These are phyloP conservation scores for Pseudopyrenochaeta lycopersici DNA, from an alignment of 2,329 filamentous ascomycete species.

Conservation along the genomic window DNA sequence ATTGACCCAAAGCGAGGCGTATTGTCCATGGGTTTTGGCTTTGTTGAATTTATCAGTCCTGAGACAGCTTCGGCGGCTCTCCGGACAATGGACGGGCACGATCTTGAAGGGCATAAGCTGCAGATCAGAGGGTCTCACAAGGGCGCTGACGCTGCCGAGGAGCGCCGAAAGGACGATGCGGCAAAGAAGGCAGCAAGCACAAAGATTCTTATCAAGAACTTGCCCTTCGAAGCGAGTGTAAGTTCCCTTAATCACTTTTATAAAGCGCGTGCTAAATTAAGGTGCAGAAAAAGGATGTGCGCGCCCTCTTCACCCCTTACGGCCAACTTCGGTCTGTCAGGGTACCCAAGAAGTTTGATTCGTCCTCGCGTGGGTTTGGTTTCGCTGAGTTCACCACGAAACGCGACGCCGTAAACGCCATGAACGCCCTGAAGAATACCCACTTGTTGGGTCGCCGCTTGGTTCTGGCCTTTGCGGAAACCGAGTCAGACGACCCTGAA, in stretches of 20 bases:
- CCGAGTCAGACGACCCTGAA: conserved; percentile 89
- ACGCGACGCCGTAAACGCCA: conserved; percentile 88
- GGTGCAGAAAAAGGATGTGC: conserved; percentile 82
- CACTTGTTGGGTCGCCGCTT: conserved; percentile 90
- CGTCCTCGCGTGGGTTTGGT: conserved; percentile 87
- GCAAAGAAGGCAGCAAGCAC: conserved; percentile 84
- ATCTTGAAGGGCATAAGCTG: conserved; percentile 86
- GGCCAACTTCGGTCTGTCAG: conserved; percentile 92
- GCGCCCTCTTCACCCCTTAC: conserved; percentile 85
- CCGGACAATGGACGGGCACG: conserved; percentile 85
- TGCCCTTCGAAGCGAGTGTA: conserved; percentile 83
- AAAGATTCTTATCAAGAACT: conserved; percentile 97
- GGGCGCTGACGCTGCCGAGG: conserved; percentile 85
- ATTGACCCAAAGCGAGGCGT: conserved; percentile 89
- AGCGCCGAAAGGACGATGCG: conserved; percentile 81
- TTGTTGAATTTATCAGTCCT: conserved; percentile 85
- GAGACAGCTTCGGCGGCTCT: conserved; percentile 81
- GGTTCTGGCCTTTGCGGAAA: conserved; percentile 90
- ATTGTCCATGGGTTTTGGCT: conserved; percentile 94
- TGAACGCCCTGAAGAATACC: conserved; percentile 89
- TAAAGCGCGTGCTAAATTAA: conserved; percentile 25
- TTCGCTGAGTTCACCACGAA: conserved; percentile 96
- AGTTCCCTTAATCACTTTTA: conserved; percentile 17
- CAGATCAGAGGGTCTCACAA: conserved; percentile 87
- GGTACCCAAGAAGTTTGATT: conserved; percentile 94